Percentiles rank a stretch among this genome's conserved stretches.
Evolutionary conservation across 2,329 filamentous ascomycete species (phyloP).

Genomic region (Zymoseptoria tritici): DNA sequence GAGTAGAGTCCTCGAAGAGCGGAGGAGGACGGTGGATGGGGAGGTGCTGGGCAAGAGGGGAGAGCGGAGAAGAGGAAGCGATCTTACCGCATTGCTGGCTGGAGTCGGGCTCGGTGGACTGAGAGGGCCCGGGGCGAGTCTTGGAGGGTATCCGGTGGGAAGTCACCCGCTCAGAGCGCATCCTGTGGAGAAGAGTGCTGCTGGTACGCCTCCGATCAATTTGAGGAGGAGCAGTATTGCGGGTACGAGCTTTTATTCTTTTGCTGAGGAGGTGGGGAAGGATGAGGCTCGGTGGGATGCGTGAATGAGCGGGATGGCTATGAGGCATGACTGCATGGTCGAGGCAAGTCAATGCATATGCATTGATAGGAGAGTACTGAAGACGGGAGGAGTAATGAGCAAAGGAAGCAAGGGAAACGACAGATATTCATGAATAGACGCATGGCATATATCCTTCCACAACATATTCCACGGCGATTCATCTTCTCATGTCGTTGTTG

Average conservation of each 20-base stretch:
- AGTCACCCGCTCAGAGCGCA: conserved; percentile 19
- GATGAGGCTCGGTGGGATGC: background rate
- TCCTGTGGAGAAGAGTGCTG: conserved; percentile 9
- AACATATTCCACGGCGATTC: too few species aligned
- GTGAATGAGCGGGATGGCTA: too few species aligned
- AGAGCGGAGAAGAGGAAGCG: background rate
- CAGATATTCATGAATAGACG: background rate
- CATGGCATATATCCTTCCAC: background rate
- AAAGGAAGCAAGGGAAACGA: background rate
- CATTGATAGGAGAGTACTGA: background rate
- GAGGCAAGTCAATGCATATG: background rate
- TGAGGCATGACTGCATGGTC: background rate
- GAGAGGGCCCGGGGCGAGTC: background rate
- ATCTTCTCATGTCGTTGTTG: too few species aligned
- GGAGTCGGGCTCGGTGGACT: background rate
- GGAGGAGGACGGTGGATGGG: background rate
- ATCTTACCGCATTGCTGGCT: background rate
- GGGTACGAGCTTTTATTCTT: conserved; percentile 1
- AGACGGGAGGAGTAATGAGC: background rate
- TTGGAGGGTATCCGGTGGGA: background rate
- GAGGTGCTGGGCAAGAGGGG: background rate
- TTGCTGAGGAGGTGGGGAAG: background rate
- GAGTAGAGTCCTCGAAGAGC: background rate
- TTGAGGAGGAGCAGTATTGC: background rate
- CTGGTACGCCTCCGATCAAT: background rate